Evolutionary conservation across 2,329 filamentous ascomycete species (phyloP).

Genomic region (Cordyceps militaris): DNA sequence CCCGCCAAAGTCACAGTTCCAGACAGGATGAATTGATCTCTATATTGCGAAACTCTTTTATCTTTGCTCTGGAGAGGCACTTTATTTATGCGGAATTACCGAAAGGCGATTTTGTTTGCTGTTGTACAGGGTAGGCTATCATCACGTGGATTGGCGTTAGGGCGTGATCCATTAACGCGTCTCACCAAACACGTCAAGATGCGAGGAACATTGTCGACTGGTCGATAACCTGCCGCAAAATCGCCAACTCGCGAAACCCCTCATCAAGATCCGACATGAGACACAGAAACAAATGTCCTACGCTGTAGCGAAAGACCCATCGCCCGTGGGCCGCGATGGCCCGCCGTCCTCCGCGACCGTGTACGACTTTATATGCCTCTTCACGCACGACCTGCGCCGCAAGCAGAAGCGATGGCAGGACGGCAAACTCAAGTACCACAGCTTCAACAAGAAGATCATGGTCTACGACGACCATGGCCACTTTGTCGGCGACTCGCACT

Average conservation of each 20-base stretch:
- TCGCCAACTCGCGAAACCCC: background rate
- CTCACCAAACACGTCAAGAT: constrained; percentile 1
- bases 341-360: constrained; percentile 61
- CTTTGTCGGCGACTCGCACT: constrained; percentile 79
- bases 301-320: constrained; percentile 10
- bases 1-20: no score
- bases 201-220: background rate
- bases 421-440: constrained; percentile 79
- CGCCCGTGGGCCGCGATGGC: background rate
- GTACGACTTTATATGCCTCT: constrained; percentile 77
- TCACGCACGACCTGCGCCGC: constrained; percentile 73
- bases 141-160: constrained; percentile 14
- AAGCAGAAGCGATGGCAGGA: constrained; percentile 95
- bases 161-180: constrained; percentile 12
- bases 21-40: no score
- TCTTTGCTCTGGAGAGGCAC: no score
- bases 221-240: constrained; percentile 16
- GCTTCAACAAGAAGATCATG: constrained; percentile 87
- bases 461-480: constrained; percentile 77
- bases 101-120: background rate
- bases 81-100: background rate
- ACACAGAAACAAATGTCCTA: constrained; percentile 8
- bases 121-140: background rate
- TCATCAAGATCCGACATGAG: background rate
- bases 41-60: no score